Percentiles rank a stretch among this genome's conserved stretches.
phyloP scores from a whole-genome alignment of 305 asterid genomes.

The Ilex paraguariensis region DNA sequence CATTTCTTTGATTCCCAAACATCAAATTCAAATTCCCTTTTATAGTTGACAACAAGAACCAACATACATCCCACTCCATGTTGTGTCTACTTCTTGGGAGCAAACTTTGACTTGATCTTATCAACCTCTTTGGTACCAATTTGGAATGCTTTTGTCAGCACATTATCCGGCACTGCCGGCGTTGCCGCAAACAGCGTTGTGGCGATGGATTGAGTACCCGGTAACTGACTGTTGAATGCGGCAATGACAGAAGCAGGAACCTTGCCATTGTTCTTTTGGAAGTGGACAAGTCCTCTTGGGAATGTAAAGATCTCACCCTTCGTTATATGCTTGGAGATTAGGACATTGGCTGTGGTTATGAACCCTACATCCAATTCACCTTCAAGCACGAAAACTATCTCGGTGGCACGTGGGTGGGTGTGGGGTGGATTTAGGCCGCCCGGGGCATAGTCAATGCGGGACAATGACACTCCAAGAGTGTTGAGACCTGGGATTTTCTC shows the following conservation, averaged over 20 bases:
- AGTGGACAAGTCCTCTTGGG: conserved; percentile 8
- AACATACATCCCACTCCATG: neutral
- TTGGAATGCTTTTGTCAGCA: conserved; percentile 2
- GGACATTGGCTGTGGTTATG: conserved; percentile 4
- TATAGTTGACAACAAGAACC: too few species aligned
- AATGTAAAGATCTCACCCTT: conserved; percentile 3
- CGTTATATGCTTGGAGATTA: neutral
- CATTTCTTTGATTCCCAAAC: too few species aligned
- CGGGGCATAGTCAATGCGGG: conserved; percentile 6
- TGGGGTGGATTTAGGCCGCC: too few species aligned
- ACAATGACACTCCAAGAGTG: neutral
- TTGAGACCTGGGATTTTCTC: neutral
- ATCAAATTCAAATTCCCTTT: too few species aligned
- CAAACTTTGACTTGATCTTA: neutral
- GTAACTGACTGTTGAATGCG: conserved; percentile 6
- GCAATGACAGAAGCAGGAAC: conserved; percentile 1
- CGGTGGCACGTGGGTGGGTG: too few species aligned
- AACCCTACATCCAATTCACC: conserved; percentile 11
- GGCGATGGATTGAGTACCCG: neutral
- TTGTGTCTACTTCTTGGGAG: neutral
- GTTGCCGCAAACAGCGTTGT: conserved; percentile 1
- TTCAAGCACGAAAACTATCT: neutral
- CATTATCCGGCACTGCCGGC: conserved; percentile 4
- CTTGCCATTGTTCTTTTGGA: conserved; percentile 9
- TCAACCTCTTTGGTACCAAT: too few species aligned